phyloP scores from a whole-genome alignment of 2,329 filamentous ascomycete species.

The Penicillium sp. region DNA sequence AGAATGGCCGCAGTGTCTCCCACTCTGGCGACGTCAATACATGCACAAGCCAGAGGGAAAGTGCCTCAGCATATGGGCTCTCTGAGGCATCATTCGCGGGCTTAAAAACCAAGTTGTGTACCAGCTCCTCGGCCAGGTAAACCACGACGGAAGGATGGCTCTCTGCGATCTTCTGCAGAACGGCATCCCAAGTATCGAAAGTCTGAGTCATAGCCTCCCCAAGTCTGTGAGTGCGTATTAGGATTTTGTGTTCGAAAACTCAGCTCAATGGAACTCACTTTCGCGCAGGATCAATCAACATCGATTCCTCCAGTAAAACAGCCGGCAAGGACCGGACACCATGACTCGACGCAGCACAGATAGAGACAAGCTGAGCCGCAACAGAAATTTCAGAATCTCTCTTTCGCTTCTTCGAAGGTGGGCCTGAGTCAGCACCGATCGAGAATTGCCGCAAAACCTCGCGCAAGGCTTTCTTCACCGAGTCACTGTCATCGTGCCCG shows the following conservation, averaged over 20 bases:
- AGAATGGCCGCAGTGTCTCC: constrained; percentile 25
- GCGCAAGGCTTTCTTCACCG: constrained; percentile 19
- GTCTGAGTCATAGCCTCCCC: constrained; percentile 25
- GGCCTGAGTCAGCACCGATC: constrained; percentile 8
- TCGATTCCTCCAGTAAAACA: constrained; percentile 25
- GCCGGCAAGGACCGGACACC: constrained; percentile 20
- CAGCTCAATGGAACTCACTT: constrained; percentile 21
- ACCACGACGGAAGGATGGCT: constrained; percentile 34
- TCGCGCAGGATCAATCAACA: constrained; percentile 25
- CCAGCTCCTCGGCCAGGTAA: constrained; percentile 38
- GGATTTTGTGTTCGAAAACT: not conserved
- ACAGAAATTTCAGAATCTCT: constrained; percentile 21
- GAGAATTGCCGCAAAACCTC: constrained; percentile 17
- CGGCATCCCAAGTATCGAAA: constrained; percentile 35
- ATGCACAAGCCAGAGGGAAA: constrained; percentile 49
- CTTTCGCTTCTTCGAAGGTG: constrained; percentile 29
- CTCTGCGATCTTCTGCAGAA: constrained; percentile 35
- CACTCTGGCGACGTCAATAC: constrained; percentile 41
- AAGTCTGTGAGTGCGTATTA: constrained; percentile 15
- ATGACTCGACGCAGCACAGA: constrained; percentile 22
- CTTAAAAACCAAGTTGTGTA: constrained; percentile 31
- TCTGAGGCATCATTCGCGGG: constrained; percentile 15
- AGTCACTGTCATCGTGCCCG: constrained; percentile 9
- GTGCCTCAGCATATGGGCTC: constrained; percentile 39
- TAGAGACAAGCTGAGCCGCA: constrained; percentile 24